A percentile compares a stretch with the other conserved stretches of the same genome.
phyloP scores from a whole-genome alignment of 2,329 filamentous ascomycete species.

The Fusarium ambrosium region DNA sequence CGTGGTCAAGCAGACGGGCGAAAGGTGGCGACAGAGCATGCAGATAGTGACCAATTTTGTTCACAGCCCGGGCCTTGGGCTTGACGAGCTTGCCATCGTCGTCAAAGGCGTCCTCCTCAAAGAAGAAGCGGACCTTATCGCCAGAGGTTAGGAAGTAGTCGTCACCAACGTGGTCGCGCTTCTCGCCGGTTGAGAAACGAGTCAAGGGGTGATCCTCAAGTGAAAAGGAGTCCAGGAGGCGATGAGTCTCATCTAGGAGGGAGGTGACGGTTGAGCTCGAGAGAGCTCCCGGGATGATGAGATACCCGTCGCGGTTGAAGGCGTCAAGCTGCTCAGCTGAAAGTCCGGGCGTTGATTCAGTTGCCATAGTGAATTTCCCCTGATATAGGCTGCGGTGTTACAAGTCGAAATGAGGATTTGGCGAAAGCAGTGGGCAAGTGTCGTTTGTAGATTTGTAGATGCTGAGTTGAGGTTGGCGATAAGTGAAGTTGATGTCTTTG shows the following conservation, averaged over 20 bases:
- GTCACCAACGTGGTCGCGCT: slow-evolving; percentile 85
- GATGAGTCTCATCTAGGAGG: slow-evolving; percentile 81
- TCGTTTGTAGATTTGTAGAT: neutral
- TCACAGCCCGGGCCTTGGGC: slow-evolving; percentile 87
- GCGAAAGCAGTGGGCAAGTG: neutral
- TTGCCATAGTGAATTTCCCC: slow-evolving; percentile 27
- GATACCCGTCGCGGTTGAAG: slow-evolving; percentile 89
- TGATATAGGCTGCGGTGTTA: neutral
- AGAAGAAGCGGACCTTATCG: slow-evolving; percentile 96
- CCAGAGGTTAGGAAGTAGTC: slow-evolving; percentile 92
- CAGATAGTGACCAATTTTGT: slow-evolving; percentile 87
- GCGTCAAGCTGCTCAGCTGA: slow-evolving; percentile 76
- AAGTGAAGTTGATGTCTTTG: slow-evolving; percentile 16
- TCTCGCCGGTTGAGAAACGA: slow-evolving; percentile 88
- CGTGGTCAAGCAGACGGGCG: slow-evolving; percentile 64
- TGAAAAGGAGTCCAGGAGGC: slow-evolving; percentile 80
- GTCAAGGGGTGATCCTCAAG: slow-evolving; percentile 92
- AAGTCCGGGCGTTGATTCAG: slow-evolving; percentile 64
- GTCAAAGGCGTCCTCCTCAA: slow-evolving; percentile 93
- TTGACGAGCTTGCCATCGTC: slow-evolving; percentile 74
- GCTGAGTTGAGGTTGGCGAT: slow-evolving; percentile 28
- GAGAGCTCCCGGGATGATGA: slow-evolving; percentile 86
- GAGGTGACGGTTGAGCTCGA: slow-evolving; percentile 72
- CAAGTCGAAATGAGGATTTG: neutral
- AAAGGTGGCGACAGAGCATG: slow-evolving; percentile 79